Base-by-base conservation (phyloP, 2,329 filamentous ascomycete genomes). In the Teratosphaeria viscida region DNA sequence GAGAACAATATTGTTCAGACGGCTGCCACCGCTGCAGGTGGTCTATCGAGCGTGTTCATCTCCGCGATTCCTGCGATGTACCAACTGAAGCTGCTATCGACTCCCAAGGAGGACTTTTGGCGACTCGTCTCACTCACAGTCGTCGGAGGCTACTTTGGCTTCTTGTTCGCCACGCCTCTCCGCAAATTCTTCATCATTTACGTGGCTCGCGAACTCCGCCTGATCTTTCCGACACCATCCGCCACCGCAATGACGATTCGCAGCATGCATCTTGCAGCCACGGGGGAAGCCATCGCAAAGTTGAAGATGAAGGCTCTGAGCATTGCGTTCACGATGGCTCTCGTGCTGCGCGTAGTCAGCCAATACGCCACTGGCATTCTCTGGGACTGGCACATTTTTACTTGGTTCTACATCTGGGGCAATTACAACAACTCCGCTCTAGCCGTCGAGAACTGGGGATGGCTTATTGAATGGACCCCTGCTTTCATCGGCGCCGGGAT, bases 161-260 rank as follows among this genome's bases (percentile, higher is more conserved):
- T 85, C 60, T 85, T 85, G 70, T 85, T 85, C 64, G 82, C 82
- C 58, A 83, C 83, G 0, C 83, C 84, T 7, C 77, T 64, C 49
- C 81, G 84, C 59, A 85, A 84, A 67, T 86, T 86, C 74, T 86
- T 85, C 74, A 80, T 86, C 68, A 80, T 86, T 68, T 49, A 49
- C 43, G 43, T 49, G n/a, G 43, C 43, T n/a, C 43, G 43, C 16
- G 81, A 85, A 69, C 73, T 84, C 32, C 79, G 78, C 58, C 75
- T 85, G 49, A 76, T 84, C 58, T 85, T 85, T 70, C 82, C 82
- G 2, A 79, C 81, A 0, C 73, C 82, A 0, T 82, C 81, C 26
- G 83, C 83, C 5, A 83, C 82, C 2, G 82, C 82, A 12, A 76
- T 84, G 69, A 82, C 82, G 2, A 85, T 85, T 59, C 77, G 81